A percentile compares a stretch with the other conserved stretches of the same genome.
Evolutionary conservation across 257 asterid species (phyloP).

Genomic region (Solanum pinnatisectum): DNA sequence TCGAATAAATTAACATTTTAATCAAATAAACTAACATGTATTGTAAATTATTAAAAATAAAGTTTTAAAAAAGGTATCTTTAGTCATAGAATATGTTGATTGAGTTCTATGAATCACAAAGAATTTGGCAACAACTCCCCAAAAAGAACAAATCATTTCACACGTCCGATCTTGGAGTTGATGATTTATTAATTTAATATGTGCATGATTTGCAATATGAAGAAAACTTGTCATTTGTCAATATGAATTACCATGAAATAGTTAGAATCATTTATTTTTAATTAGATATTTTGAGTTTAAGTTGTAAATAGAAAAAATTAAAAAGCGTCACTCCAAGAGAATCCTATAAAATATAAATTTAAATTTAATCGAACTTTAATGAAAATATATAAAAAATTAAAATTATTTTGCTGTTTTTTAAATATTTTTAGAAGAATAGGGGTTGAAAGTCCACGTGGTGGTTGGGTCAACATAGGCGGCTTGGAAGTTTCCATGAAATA

Average conservation of each 20-base stretch:
- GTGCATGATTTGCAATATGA: background rate
- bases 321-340: background rate
- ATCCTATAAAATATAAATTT: background rate
- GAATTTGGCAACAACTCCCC: background rate
- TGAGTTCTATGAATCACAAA: background rate
- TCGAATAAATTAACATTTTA: background rate
- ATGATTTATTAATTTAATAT: background rate
- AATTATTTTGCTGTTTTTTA: rapidly evolving
- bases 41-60: background rate
- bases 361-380: background rate
- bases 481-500: constrained; percentile 8
- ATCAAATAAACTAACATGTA: background rate
- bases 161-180: background rate
- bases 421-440: background rate
- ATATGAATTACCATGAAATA: too few relatives aligned
- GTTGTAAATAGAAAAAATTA: too few relatives aligned
- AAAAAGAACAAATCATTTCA: background rate
- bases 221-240: too few relatives aligned
- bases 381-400: background rate
- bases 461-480: constrained; percentile 31
- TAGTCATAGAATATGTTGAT: background rate
- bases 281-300: too few relatives aligned
- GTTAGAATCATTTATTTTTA: too few relatives aligned
- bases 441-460: background rate
- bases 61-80: background rate